Evolutionary conservation across 139 green algal genomes (phyloP), one percentile per base, ranked within the genome.

Genomic region (Mychonastes homosphaera): DNA sequence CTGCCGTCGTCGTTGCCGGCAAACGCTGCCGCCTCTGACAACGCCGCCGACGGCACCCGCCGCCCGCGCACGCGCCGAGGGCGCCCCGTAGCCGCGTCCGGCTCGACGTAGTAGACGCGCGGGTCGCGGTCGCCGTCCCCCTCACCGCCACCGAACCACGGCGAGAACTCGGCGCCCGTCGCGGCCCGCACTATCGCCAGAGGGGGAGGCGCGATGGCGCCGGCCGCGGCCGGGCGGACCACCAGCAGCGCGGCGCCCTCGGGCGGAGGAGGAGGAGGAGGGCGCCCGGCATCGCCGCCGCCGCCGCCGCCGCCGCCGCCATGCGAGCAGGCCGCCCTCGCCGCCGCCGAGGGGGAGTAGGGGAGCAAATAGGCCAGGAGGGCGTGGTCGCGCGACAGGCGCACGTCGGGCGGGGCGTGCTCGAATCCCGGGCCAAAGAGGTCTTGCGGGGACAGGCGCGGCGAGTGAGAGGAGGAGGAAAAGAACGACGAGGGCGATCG

Each of bases 361-460:
- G 51, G 52, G 40, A 79, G 27, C 21, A 63, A 53, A 39, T 74
- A 75, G 9, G 66, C 66, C 44, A 75, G 55, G 48, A 79, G 54
- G 6, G 36, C 43, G 16, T 75, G 66, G 44, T 51, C 34, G 15
- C 48, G 58, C n/a, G 56, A 68, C 28, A 75, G 38, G 66, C 73
- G 72, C 28, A 79, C 9, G 6, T 19, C 18, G 15, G n/a, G 40
- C 27, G 69, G 9, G 1, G 33, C 13, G 30, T 45, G n/a, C 6
- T 64, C 53, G 51, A 28, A 6, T 28, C 47, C 44, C 30, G 50
- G 12, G 28, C 9, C 19, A 19, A 1, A 19, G 35, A 62, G 35
- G 53, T n/a, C 53, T 38, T 35, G 49, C 49, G 24, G 28, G 28
- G 13, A n/a, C 33, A 19, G 13, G 28, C 18, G 29, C 26, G 1